Conservation (phyloP, 352 stramenopile species). For the Phytophthora sojae region DNA sequence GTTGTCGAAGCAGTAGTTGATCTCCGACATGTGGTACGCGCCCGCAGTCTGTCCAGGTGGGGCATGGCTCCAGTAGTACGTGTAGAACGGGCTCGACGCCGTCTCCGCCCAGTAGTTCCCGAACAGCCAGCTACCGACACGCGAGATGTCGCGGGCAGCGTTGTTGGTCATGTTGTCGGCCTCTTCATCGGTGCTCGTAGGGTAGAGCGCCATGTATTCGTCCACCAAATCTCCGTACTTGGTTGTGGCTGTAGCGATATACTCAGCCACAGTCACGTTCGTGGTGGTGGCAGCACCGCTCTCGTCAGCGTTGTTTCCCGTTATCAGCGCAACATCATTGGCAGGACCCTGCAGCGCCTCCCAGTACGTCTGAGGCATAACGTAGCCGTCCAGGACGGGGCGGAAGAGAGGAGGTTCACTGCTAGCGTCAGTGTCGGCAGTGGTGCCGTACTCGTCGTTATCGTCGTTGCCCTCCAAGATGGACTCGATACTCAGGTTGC, state of each 20-base stretch:
- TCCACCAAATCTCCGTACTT: slow-evolving; percentile 13
- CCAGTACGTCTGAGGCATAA: slow-evolving; percentile 17
- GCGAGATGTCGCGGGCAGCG: slow-evolving; percentile 17
- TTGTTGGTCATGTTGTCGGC: slow-evolving; percentile 17
- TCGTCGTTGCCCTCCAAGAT: slow-evolving; percentile 11
- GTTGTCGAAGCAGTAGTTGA: slow-evolving; percentile 38
- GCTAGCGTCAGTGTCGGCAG: not conserved
- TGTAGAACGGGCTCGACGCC: slow-evolving; percentile 19
- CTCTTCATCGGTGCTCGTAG: slow-evolving; percentile 15
- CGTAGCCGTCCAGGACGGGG: slow-evolving; percentile 17
- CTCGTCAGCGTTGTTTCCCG: slow-evolving; percentile 30
- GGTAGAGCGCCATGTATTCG: slow-evolving; percentile 23
- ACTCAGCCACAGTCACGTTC: slow-evolving; percentile 31
- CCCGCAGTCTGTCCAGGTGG: slow-evolving; percentile 23
- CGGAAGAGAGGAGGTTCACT: slow-evolving; percentile 16
- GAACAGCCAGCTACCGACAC: slow-evolving; percentile 26
- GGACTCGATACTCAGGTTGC: slow-evolving; percentile 12
- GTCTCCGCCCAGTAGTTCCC: slow-evolving; percentile 18
- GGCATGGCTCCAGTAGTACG: slow-evolving; percentile 26
- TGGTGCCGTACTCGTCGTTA: slow-evolving; percentile 6
- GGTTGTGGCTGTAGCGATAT: slow-evolving; percentile 4
- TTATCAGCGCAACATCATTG: slow-evolving; percentile 28
- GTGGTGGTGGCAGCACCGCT: slow-evolving; percentile 18
- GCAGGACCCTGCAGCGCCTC: slow-evolving; percentile 11
- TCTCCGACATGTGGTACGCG: slow-evolving; percentile 32